Conservation (phyloP, 2,329 filamentous ascomycete species). For the Botrytis tulipae region DNA sequence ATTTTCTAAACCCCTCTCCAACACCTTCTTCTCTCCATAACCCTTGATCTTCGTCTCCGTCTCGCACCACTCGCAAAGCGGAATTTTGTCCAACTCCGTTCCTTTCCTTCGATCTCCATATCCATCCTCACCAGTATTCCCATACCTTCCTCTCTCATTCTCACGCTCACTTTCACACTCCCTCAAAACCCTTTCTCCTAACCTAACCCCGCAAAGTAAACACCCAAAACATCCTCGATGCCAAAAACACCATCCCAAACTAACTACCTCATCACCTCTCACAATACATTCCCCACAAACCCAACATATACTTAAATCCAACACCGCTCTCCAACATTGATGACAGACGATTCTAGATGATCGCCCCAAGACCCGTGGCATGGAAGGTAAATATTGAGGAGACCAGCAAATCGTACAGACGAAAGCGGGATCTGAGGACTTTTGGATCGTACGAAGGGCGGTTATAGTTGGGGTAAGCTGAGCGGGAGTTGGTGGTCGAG, state of each 20-base stretch:
- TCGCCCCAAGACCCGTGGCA: slow-evolving; percentile 44
- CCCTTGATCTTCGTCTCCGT: slow-evolving; percentile 39
- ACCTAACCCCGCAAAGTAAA: slow-evolving; percentile 49
- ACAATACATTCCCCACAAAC: slow-evolving; percentile 55
- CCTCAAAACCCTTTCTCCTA: slow-evolving; percentile 26
- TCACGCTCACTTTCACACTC: not conserved
- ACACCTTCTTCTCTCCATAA: slow-evolving; percentile 36
- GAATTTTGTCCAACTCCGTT: slow-evolving; percentile 48
- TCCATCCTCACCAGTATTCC: not conserved
- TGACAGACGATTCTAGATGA: slow-evolving; percentile 50
- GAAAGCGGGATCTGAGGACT: slow-evolving; percentile 40
- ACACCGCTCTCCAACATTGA: slow-evolving; percentile 47
- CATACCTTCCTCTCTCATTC: not conserved
- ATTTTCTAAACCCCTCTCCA: slow-evolving; percentile 46
- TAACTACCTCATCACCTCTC: slow-evolving; percentile 54
- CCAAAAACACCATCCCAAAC: slow-evolving; percentile 62
- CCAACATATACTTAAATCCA: slow-evolving; percentile 57
- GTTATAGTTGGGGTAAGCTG: not conserved
- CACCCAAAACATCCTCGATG: slow-evolving; percentile 57
- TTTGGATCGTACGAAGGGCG: not conserved
- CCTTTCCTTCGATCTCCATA: slow-evolving; percentile 22
- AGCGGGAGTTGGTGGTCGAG: not conserved
- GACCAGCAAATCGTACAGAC: slow-evolving; percentile 58
- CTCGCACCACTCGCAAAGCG: slow-evolving; percentile 50
- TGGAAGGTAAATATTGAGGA: slow-evolving; percentile 40